Evolutionary conservation across 2,329 filamentous ascomycete genomes (phyloP), one percentile per base, ranked within the genome.

Genomic region (Colletotrichum acutatum): DNA sequence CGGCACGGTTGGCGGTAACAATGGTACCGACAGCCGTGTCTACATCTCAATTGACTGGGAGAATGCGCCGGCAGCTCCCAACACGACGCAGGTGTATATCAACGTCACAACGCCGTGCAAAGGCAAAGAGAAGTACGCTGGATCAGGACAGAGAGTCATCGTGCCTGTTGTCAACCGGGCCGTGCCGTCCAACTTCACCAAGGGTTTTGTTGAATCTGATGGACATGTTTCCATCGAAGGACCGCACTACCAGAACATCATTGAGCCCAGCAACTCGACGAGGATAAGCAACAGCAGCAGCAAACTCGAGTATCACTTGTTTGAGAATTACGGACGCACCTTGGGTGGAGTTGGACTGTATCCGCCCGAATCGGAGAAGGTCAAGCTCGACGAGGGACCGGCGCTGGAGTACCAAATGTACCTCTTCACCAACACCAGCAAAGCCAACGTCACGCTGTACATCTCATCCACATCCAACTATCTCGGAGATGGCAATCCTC

Each of bases 151-250:
- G 0, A 82, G 83, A 12, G 81, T 93, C 2, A 84, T 89, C 61
- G 83, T 92, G 0, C 90, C 90, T 0, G 83, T 92, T 30, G 84
- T 86, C 72, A 84, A 87, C 58, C 85, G 86, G 6, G 78, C 79
- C 1, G 78, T 89, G 1, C 87, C 90, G 0, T 77, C 82, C 1
- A 84, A 82, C 66, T 93, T 92, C 79, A 84, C 81, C 8, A 71
- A 81, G 34, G 91, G 91, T 4, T 93, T 91, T 74, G 84, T 92
- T 58, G 91, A 93, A 80, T 87, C 87, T 0, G 90, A 92, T 76
- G 82, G 84, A n/a, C 83, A 87, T 66, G 82, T 91, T 26, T 82
- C 89, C 14, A 90, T 91, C 59, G 86, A 90, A 72, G 89, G 85
- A 0, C 83, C 85, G 1, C 85, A 90, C 74, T 87, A 86, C 79